phyloP scores from a whole-genome alignment of 768 basidiomycete genomes.

The Suillus brevipes region DNA sequence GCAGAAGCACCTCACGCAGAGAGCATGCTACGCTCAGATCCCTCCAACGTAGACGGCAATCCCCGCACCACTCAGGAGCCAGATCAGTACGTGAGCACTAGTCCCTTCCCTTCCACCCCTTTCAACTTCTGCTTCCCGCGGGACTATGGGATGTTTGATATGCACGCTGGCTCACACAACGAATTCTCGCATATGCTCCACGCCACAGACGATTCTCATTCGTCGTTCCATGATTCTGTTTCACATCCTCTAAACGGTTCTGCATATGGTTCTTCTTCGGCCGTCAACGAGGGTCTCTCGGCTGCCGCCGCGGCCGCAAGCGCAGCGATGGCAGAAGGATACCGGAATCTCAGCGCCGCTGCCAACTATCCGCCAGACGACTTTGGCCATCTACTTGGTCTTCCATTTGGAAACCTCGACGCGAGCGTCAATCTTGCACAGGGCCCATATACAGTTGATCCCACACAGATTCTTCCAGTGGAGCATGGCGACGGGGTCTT shows the following conservation, averaged over 20 bases:
- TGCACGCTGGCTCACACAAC: constrained; percentile 37
- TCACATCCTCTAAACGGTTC: constrained; percentile 30
- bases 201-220: constrained; percentile 26
- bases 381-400: constrained; percentile 62
- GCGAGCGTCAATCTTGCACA: constrained; percentile 39
- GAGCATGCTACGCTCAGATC: constrained; percentile 78
- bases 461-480: constrained; percentile 76
- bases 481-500: constrained; percentile 43
- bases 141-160: constrained; percentile 64
- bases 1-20: constrained; percentile 82
- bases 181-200: constrained; percentile 37
- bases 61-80: constrained; percentile 32
- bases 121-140: constrained; percentile 77
- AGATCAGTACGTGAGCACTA: constrained; percentile 42
- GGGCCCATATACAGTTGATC: constrained; percentile 79
- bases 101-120: constrained; percentile 62
- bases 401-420: constrained; percentile 61
- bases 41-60: constrained; percentile 51
- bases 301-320: constrained; percentile 65
- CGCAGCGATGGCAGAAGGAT: constrained; percentile 71
- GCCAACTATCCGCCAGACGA: constrained; percentile 57
- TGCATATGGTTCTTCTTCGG: constrained; percentile 37
- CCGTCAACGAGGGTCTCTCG: constrained; percentile 54
- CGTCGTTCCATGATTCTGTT: constrained; percentile 33
- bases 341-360: constrained; percentile 63